phyloP scores from a whole-genome alignment of 1,139 yeast species.

The Saccharomycopsis hybrid region DNA sequence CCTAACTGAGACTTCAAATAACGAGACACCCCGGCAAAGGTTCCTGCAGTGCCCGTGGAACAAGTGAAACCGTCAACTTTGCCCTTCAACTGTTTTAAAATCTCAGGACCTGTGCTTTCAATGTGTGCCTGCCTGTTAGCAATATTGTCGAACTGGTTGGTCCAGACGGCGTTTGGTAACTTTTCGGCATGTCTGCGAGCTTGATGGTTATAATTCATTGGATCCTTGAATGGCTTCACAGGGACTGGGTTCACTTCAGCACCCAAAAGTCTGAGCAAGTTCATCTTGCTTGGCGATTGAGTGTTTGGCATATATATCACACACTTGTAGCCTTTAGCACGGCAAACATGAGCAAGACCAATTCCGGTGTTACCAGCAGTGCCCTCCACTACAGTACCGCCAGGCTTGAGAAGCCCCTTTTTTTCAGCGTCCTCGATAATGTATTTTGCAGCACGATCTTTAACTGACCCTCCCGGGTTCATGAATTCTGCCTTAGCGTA shows the following conservation, averaged over 20 bases:
- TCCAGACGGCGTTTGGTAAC: conserved; percentile 79
- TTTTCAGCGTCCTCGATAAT: conserved; percentile 75
- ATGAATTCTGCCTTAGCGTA: conserved; percentile 87
- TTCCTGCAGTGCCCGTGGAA: conserved; percentile 89
- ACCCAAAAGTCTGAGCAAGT: conserved; percentile 65
- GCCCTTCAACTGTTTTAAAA: conserved; percentile 84
- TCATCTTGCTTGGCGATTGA: conserved; percentile 72
- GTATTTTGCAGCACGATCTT: conserved; percentile 83
- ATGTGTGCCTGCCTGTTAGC: conserved; percentile 89
- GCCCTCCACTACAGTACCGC: conserved; percentile 61
- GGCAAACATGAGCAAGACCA: conserved; percentile 82
- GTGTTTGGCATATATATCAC: conserved; percentile 89
- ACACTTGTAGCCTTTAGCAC: conserved; percentile 77
- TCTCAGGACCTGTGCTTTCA: conserved; percentile 90
- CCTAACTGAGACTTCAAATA: conserved; percentile 62
- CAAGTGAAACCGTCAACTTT: conserved; percentile 80
- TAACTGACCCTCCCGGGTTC: conserved; percentile 94
- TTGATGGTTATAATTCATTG: conserved; percentile 77
- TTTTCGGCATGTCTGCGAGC: conserved; percentile 78
- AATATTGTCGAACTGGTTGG: conserved; percentile 80
- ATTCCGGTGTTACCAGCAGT: conserved; percentile 88
- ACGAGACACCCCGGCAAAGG: conserved; percentile 77
- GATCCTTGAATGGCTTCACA: conserved; percentile 74
- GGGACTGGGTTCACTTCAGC: conserved; percentile 91
- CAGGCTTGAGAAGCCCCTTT: conserved; percentile 58